These are phyloP conservation scores for Talaromyces sp. DNA, from an alignment of 2,329 filamentous ascomycete genomes.

Conservation along the genomic window DNA sequence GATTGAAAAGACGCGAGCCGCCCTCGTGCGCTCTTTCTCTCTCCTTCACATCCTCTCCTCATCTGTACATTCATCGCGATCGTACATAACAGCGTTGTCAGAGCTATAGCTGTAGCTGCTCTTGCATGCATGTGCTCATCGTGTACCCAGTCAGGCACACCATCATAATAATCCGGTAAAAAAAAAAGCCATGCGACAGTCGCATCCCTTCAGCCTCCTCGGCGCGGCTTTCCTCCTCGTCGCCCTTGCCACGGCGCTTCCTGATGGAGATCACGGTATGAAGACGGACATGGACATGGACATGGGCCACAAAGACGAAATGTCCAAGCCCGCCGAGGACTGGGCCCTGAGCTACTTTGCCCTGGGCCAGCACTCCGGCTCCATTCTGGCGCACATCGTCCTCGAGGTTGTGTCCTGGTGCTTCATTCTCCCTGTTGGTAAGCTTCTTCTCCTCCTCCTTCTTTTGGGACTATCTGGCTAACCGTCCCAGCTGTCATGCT, in stretches of 20 bases:
- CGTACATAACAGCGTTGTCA: not conserved
- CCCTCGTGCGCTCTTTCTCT: not conserved
- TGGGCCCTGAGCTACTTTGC: constrained; percentile 38
- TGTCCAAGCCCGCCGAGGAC: constrained; percentile 17
- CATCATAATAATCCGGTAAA: not conserved
- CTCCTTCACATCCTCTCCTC: not conserved
- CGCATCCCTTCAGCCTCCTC: constrained; percentile 13
- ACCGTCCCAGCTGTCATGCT: constrained; percentile 67
- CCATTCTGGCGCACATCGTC: constrained; percentile 64
- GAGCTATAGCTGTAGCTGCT: not conserved
- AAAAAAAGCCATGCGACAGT: not conserved
- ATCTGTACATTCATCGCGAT: not conserved
- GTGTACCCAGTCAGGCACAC: not conserved
- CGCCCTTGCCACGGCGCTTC: constrained; percentile 20
- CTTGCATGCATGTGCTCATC: not conserved
- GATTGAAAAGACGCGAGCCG: not conserved
- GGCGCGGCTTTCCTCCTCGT: constrained; percentile 24
- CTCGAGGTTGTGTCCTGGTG: constrained; percentile 70
- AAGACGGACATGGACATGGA: constrained; percentile 27
- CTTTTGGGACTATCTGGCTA: not conserved
- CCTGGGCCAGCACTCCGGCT: constrained; percentile 32
- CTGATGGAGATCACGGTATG: constrained; percentile 16
- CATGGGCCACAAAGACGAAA: constrained; percentile 12
- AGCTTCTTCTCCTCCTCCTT: constrained; percentile 25
- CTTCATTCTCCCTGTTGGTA: constrained; percentile 67